Base-by-base conservation (phyloP, 108 stramenopile genomes). In the Nitzschia sp. region DNA sequence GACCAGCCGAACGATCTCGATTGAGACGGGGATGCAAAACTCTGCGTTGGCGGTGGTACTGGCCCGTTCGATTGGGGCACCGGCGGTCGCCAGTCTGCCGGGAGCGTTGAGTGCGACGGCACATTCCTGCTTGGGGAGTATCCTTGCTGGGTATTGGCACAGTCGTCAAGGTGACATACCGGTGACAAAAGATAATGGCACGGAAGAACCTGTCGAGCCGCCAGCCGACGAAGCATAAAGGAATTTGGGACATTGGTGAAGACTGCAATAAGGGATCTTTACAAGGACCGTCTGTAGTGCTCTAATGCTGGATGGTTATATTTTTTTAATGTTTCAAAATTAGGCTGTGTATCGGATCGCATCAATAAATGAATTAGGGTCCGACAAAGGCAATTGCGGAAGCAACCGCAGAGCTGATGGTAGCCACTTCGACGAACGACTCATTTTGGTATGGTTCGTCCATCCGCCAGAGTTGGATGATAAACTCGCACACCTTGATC, bases 11-110 rank as follows among this genome's bases (percentile, higher is more conserved):
- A 96, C 97, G 0, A 85, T 96, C 45, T 92, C 91, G 17, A 98
- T 98, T 62, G 94, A 97, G 67, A 91, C 93, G 3, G 96, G 97
- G 1, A 98, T 98, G 97, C 96, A 98, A 71, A 98, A 98, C 58
- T 87, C 85, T 2, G 97, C 96, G 0, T 66, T 98, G 36, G 97
- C 96, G 8, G 96, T 98, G 0, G 96, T 98, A 2, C 83, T 98
- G 52, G 96, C 97, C 0, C 82, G 92, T 56, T 82, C 85, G 22
- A 86, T 96, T 46, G 93, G 92, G 9, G 86, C 88, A 16, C 81
- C 85, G n/a, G 78, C 88, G 8, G 60, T 92, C 25, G 86, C 90
- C 1, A 85, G 77, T 59, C 68, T 98, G 62, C 97, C 97, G 3
- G 97, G 97, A 8, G 96, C 97, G 2, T 44, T 98, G 30, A 88